phyloP scores from a whole-genome alignment of 139 green algal genomes.

The Desmodesmus armatus region DNA sequence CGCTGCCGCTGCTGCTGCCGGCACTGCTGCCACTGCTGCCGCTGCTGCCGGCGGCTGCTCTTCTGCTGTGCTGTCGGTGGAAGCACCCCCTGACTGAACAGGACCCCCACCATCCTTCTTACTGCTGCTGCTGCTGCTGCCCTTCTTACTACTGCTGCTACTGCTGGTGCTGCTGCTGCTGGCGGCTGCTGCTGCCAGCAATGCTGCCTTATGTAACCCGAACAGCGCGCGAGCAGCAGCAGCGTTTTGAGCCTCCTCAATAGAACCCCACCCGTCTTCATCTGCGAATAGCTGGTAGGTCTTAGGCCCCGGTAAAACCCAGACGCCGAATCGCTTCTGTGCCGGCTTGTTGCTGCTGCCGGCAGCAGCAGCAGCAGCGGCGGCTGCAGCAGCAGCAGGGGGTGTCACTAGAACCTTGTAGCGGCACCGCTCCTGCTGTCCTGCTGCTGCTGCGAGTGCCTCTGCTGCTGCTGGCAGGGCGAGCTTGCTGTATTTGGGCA shows the following conservation, averaged over 20 bases:
- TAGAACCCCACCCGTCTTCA: conserved; percentile 28
- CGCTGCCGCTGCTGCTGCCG: conserved; percentile 30
- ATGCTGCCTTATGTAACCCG: conserved; percentile 52
- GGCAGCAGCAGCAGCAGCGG: neutral
- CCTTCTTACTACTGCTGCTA: conserved; percentile 1
- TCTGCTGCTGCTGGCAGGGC: neutral
- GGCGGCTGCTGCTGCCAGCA: conserved; percentile 12
- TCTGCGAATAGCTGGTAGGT: conserved; percentile 47
- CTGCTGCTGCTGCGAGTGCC: conserved; percentile 4
- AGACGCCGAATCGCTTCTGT: neutral
- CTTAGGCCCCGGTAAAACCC: neutral
- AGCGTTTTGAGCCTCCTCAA: conserved; percentile 88
- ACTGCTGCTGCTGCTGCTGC: neutral
- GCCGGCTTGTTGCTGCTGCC: neutral
- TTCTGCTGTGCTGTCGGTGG: too few relatives aligned
- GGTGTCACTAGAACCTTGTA: conserved; percentile 34
- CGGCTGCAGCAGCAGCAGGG: neutral
- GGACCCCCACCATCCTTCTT: too few relatives aligned
- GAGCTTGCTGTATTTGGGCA: conserved; percentile 54
- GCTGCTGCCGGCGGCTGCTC: too few relatives aligned
- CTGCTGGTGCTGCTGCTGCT: conserved; percentile 1
- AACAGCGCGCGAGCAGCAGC: conserved; percentile 78
- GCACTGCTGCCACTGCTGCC: neutral
- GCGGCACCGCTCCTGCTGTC: neutral
- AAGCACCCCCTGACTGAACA: too few relatives aligned